phyloP scores from a whole-genome alignment of 2,329 filamentous ascomycete species.

The Chrysosporium keratinophilum region DNA sequence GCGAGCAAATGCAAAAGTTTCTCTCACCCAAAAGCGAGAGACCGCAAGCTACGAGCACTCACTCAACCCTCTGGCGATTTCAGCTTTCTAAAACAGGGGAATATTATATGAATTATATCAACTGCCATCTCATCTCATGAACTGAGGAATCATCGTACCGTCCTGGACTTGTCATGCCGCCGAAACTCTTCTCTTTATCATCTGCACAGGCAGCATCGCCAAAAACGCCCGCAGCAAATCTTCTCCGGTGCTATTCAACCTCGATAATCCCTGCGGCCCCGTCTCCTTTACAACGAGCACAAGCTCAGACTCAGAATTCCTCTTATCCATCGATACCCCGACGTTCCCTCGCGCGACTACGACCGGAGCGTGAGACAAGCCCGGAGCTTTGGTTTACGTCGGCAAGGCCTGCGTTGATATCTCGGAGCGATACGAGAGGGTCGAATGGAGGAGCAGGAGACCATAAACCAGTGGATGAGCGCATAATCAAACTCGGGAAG shows the following conservation, averaged over 20 bases:
- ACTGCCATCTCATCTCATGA: not conserved
- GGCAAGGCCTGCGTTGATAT: constrained; percentile 4
- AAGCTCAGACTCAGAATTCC: not conserved
- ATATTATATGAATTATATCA: not conserved
- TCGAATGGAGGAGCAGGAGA: constrained; percentile 2
- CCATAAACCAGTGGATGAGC: constrained; percentile 14
- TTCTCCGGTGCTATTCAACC: constrained; percentile 3
- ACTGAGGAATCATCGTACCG: not conserved
- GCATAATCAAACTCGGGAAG: constrained; percentile 15
- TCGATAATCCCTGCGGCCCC: constrained; percentile 9
- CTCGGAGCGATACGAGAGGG: constrained; percentile 4
- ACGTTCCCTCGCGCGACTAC: constrained; percentile 29
- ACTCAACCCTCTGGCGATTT: not conserved
- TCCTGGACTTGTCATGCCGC: not conserved
- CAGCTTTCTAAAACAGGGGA: not conserved
- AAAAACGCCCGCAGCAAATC: not conserved
- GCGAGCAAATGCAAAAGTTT: not conserved
- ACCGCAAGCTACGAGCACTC: not conserved
- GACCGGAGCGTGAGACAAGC: constrained; percentile 24
- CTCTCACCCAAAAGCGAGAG: not conserved
- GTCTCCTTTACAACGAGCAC: constrained; percentile 4
- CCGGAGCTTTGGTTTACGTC: constrained; percentile 29
- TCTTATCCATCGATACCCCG: constrained; percentile 23
- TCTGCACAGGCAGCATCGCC: not conserved
- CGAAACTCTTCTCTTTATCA: not conserved